Evolutionary conservation across 768 basidiomycete species (phyloP).

Genomic region (Neoboletus brunneissimus): DNA sequence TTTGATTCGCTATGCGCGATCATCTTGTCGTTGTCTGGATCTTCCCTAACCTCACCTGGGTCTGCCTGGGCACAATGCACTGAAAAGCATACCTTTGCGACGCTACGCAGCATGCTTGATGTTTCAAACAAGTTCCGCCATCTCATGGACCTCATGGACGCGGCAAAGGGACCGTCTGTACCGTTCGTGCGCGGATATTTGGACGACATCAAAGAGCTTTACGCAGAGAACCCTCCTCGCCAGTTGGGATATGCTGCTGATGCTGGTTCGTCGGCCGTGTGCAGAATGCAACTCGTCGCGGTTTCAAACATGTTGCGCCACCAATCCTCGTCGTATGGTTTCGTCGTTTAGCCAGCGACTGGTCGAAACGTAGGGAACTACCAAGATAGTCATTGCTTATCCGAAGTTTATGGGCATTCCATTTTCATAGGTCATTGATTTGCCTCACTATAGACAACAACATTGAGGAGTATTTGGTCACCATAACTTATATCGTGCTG

Average conservation of each 20-base stretch:
- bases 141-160: slow-evolving; percentile 44
- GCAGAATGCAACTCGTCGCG: slow-evolving; percentile 51
- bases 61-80: slow-evolving; percentile 67
- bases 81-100: slow-evolving; percentile 49
- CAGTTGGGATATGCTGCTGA: slow-evolving; percentile 15
- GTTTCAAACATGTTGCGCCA: slow-evolving; percentile 54
- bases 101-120: slow-evolving; percentile 54
- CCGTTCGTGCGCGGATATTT: slow-evolving; percentile 66
- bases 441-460: not conserved
- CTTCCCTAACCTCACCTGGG: slow-evolving; percentile 53
- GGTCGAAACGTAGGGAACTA: slow-evolving; percentile 15
- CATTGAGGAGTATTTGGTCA: not conserved
- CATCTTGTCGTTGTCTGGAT: slow-evolving; percentile 58
- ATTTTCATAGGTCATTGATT: not conserved
- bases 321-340: slow-evolving; percentile 50
- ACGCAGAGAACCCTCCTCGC: slow-evolving; percentile 37
- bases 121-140: slow-evolving; percentile 38
- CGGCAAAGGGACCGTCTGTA: slow-evolving; percentile 57
- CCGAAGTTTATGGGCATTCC: not conserved
- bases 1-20: slow-evolving; percentile 68
- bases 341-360: slow-evolving; percentile 33
- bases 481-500: slow-evolving; percentile 5
- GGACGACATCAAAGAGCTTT: slow-evolving; percentile 54
- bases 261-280: slow-evolving; percentile 51
- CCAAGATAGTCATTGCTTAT: not conserved